Conservation (phyloP, 2,329 filamentous ascomycete species). For the Mariannaea sp. region DNA sequence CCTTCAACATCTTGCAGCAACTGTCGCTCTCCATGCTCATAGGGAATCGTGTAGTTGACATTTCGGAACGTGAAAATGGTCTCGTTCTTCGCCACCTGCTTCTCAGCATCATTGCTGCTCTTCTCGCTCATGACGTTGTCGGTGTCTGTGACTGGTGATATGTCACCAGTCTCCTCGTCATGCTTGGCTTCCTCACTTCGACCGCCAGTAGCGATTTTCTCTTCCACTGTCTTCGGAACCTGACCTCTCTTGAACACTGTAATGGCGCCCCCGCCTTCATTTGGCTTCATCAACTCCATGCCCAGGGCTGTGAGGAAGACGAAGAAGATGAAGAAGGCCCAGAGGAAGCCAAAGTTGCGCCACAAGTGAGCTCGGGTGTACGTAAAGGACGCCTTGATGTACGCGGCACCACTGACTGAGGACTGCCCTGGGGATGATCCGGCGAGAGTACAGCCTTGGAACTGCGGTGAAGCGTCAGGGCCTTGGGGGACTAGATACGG, state of each 20-base stretch:
- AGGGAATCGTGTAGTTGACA: conserved; percentile 55
- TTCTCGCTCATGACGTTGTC: conserved; percentile 33
- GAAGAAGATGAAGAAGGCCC: conserved; percentile 77
- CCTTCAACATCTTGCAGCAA: conserved; percentile 79
- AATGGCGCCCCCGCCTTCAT: conserved; percentile 62
- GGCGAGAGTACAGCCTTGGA: conserved; percentile 59
- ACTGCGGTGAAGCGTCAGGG: conserved; percentile 36
- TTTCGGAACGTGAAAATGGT: conserved; percentile 59
- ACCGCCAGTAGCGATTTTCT: conserved; percentile 59
- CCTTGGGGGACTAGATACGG: conserved; percentile 61
- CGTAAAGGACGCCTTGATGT: conserved; percentile 56
- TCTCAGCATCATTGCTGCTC: conserved; percentile 19
- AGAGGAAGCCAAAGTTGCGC: conserved; percentile 79
- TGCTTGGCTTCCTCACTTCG: conserved; percentile 45
- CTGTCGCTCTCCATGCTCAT: conserved; percentile 67
- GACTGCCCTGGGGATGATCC: conserved; percentile 52
- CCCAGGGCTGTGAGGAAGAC: conserved; percentile 72
- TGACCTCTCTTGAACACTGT: conserved; percentile 68
- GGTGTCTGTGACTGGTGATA: conserved; percentile 33
- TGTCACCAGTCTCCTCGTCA: conserved; percentile 54
- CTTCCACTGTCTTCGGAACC: conserved; percentile 61
- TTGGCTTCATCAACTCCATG: conserved; percentile 68
- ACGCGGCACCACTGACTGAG: conserved; percentile 59
- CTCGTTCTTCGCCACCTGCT: conserved; percentile 63
- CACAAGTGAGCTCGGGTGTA: conserved; percentile 66